Conservation (phyloP, 2,329 filamentous ascomycete genomes). For the Coniochaeta prunicola region DNA sequence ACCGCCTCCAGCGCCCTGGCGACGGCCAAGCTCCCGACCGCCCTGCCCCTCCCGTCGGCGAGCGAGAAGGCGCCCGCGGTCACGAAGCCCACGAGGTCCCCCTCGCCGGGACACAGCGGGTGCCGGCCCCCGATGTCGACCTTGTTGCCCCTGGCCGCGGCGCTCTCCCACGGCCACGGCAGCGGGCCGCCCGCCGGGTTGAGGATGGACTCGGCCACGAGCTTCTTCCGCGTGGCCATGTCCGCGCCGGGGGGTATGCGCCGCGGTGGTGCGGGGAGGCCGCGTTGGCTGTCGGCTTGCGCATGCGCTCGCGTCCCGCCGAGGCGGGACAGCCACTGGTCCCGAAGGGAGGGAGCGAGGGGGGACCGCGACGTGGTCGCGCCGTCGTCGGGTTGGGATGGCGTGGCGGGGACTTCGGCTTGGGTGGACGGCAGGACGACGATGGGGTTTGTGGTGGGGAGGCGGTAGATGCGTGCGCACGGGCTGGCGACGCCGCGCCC, state of each 20-base stretch:
- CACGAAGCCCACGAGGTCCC: slow-evolving; percentile 82
- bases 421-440: slow-evolving; percentile 20
- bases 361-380: no score
- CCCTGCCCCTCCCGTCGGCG: slow-evolving; percentile 65
- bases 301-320: slow-evolving; percentile 13
- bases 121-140: slow-evolving; percentile 37
- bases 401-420: slow-evolving; percentile 39
- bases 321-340: slow-evolving; percentile 56
- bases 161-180: slow-evolving; percentile 24
- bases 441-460: slow-evolving; percentile 44
- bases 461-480: slow-evolving; percentile 78
- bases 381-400: slow-evolving; percentile 18
- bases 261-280: slow-evolving; percentile 16
- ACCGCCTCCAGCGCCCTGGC: slow-evolving; percentile 44
- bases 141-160: slow-evolving; percentile 21
- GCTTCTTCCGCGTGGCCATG: slow-evolving; percentile 14
- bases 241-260: slow-evolving; percentile 16
- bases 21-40: slow-evolving; percentile 63
- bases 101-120: slow-evolving; percentile 62
- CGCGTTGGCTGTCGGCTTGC: slow-evolving; percentile 10
- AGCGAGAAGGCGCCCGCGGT: slow-evolving; percentile 82
- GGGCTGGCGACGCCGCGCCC: slow-evolving; percentile 62
- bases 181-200: slow-evolving; percentile 19
- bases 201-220: slow-evolving; percentile 38
- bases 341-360: no score